Evolutionary conservation across 345 rosid species (phyloP), one percentile per base, ranked within the genome.

Genomic region (Eucalyptus victrix): DNA sequence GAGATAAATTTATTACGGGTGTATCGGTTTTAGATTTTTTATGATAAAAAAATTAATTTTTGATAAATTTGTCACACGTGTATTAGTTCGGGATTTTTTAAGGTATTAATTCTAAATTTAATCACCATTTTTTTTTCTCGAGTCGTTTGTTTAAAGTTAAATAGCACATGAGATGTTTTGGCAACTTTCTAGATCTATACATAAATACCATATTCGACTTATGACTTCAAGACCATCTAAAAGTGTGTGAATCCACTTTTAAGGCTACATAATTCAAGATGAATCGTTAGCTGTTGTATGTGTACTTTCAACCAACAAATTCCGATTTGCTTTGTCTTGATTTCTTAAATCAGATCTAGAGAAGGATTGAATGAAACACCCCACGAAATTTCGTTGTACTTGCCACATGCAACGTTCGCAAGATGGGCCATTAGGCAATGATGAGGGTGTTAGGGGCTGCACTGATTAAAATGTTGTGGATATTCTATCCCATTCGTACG

Each of bases 61-160:
- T 3, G 0, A 0, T 53, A 53, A 53, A 53, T 53, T 53, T 53
- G 0, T 8, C 11, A 53, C 10, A 19, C 5, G 0, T 53, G 0
- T 53, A 53, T 8, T 21, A 53, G 0, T 53, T 53, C 0, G 2
- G 0, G 4, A 1, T 53, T 53, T 53, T 2, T 53, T 0, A 8
- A 2, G 11, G 0, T 21, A 53, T 3, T 53, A 19, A 19, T 1
- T 1, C 1, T 53, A 53, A 72, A 72, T 40, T 37, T 23, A 76
- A 76, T 40, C 0, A 3, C 6, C 9, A 2, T 40, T 40, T 11
- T 37, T 37, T 37, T 40, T 76, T 21, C 28, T 37, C 5, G 1
- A 76, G 5, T 2, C 1, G 0, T 1, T 11, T 6, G 9, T 13
- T 37, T 5, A 10, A 34, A 72, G 28, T 10, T 34, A 72, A 72